Base-by-base conservation (phyloP, 192 early-diverging fungal species). In the Gaertneriomyces semiglobifer region DNA sequence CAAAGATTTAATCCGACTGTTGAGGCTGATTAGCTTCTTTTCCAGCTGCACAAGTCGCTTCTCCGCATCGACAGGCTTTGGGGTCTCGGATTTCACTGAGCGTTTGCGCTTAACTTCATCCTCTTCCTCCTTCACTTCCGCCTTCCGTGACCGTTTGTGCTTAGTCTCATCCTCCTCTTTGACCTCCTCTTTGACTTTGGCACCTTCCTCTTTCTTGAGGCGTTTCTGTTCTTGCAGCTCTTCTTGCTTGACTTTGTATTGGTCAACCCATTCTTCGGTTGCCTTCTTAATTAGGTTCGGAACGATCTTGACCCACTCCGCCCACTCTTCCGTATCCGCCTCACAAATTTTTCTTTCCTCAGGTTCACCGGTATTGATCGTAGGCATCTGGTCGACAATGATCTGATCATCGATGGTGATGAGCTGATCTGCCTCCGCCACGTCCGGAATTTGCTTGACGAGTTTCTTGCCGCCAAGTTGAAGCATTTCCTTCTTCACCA, bases 401-500 rank as follows among this genome's bases (percentile, higher is more conserved):
- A 33, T 33, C 25, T 33, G 25, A 33, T 33, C 25, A 33, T 33
- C 25, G 2, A 33, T 33, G 25, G 25, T 33, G 2, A 33, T 33
- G 25, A 33, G 25, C 25, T 33, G 25, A 33, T 96, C 94, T 11
- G 72, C 78, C 53, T 88, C 81, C 7, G 61, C 48, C 5, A 92
- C 68, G 41, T 88, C 86, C 2, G 87, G 86, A 6, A 75, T 69
- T 75, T 90, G 92, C 78, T 90, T 91, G 60, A 89, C 92, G 44
- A 88, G 71, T 53, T 80, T 83, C 0, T 92, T 33, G 25, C 25
- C 25, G 25, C 93, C 93, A 5, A 92, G 59, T 25, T 84, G 74
- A 18, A 93, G 68, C 7, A 98, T 74, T 48, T 86, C 78, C 52
- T 82, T 70, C 65, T 88, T 88, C 16, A 90, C 65, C 68, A 86